Conservation (phyloP, 306 rosid species). For the Trifolium repens region DNA sequence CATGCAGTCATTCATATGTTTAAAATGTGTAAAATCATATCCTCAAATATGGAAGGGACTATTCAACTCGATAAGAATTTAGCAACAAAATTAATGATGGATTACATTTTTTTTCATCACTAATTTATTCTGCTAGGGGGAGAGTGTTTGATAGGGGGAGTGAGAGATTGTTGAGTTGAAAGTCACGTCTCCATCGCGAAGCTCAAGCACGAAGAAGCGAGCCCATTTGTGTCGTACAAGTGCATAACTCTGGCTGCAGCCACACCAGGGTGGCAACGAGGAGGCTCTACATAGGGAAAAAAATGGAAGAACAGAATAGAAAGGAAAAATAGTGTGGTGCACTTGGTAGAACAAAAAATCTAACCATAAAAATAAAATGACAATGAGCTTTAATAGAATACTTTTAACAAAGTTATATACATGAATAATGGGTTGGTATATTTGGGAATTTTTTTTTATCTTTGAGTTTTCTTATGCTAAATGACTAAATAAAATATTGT, state of each 20-base stretch:
- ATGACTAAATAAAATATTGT: too few species aligned
- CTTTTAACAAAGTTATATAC: too few species aligned
- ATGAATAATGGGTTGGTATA: too few species aligned
- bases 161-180: not conserved
- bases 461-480: too few species aligned
- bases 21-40: slow-evolving; percentile 42
- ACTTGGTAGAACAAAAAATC: not conserved
- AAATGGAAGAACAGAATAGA: not conserved
- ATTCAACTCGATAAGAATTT: slow-evolving; percentile 25
- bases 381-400: too few species aligned
- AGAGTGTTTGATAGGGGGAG: not conserved
- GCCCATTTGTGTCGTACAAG: not conserved
- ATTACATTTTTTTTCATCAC: too few species aligned
- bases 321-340: not conserved
- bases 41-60: slow-evolving; percentile 43
- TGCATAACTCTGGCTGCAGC: not conserved
- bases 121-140: not conserved
- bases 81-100: too few species aligned
- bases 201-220: not conserved
- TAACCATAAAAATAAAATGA: not conserved
- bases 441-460: too few species aligned
- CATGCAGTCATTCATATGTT: not conserved
- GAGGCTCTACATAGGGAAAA: not conserved
- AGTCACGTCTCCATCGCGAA: not conserved
- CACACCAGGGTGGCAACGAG: not conserved